Evolutionary conservation across 768 basidiomycete species (phyloP).

Genomic region (Tylopilus cervinicoccineus): DNA sequence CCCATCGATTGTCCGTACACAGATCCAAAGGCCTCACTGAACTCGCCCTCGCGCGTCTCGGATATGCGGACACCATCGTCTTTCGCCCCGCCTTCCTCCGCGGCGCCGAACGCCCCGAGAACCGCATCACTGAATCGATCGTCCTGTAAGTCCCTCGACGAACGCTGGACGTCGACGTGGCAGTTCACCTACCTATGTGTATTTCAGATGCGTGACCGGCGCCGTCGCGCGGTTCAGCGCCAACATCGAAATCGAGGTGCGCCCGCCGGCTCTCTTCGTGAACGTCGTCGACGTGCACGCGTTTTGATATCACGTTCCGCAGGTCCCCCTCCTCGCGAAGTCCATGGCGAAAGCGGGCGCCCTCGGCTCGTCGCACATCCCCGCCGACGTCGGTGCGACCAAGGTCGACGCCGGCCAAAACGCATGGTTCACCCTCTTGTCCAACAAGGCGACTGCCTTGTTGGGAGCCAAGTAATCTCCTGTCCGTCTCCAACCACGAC

Average conservation of each 20-base stretch:
- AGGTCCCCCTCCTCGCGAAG: slow-evolving; percentile 53
- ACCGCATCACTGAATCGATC: slow-evolving; percentile 39
- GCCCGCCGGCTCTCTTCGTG: neutral
- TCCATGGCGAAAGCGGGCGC: slow-evolving; percentile 52
- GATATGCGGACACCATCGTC: slow-evolving; percentile 67
- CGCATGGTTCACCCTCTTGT: slow-evolving; percentile 49
- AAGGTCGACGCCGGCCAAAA: slow-evolving; percentile 33
- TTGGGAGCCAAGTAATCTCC: slow-evolving; percentile 28
- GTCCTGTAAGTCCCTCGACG: slow-evolving; percentile 40
- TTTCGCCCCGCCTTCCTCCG: slow-evolving; percentile 60
- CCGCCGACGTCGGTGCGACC: slow-evolving; percentile 39
- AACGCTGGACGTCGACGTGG: too few relatives aligned
- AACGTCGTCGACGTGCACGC: neutral
- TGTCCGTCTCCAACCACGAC: too few relatives aligned
- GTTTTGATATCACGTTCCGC: neutral
- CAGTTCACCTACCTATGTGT: too few relatives aligned
- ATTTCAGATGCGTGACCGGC: slow-evolving; percentile 39
- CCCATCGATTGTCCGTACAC: neutral
- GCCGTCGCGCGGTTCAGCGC: slow-evolving; percentile 36
- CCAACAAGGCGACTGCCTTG: slow-evolving; percentile 46
- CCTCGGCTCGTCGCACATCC: slow-evolving; percentile 49
- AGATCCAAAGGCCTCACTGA: slow-evolving; percentile 80
- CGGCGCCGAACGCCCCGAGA: slow-evolving; percentile 42
- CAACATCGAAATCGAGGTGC: slow-evolving; percentile 44
- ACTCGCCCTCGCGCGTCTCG: slow-evolving; percentile 57